phyloP scores from a whole-genome alignment of 2,329 filamentous ascomycete genomes.

The Apiospora rasikravindrae region DNA sequence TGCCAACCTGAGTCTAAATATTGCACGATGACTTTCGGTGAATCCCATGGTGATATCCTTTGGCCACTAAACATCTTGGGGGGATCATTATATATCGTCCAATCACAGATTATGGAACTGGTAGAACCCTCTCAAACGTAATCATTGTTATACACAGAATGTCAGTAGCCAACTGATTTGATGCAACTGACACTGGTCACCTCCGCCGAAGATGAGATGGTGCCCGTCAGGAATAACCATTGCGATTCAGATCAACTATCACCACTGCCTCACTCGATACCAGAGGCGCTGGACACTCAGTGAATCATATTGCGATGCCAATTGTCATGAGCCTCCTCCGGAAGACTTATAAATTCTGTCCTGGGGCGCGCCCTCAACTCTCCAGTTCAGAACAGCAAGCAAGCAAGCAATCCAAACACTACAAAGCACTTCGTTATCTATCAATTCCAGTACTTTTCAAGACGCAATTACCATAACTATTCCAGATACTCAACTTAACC shows the following conservation, averaged over 20 bases:
- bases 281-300: neutral
- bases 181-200: neutral
- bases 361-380: neutral
- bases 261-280: neutral
- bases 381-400: neutral
- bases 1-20: too few relatives aligned
- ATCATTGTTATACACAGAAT: neutral
- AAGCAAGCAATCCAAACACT: neutral
- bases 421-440: neutral
- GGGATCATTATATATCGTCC: too few relatives aligned
- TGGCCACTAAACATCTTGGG: neutral
- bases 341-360: neutral
- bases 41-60: neutral
- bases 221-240: neutral
- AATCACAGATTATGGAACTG: too few relatives aligned
- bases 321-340: neutral
- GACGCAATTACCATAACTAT: neutral
- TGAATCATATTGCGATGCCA: neutral
- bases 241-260: neutral
- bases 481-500: neutral
- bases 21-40: too few relatives aligned
- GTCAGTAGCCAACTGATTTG: neutral
- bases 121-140: fast-evolving
- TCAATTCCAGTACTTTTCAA: neutral
- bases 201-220: neutral